These are phyloP conservation scores for Termitomyces sp. DNA, from an alignment of 768 basidiomycete genomes.

Conservation along the genomic window DNA sequence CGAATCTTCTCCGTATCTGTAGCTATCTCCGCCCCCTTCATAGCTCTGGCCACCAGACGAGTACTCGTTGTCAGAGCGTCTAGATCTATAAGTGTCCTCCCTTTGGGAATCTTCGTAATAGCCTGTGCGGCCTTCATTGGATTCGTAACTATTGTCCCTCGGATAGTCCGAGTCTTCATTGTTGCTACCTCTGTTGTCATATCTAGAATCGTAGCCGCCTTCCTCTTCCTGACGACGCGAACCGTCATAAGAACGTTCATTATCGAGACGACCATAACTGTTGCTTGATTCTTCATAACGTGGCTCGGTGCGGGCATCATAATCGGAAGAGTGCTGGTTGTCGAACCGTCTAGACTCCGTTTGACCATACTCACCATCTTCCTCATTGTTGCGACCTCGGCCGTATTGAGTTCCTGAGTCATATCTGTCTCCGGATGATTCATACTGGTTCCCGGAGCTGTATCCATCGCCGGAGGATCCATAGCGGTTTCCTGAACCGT, in stretches of 20 bases:
- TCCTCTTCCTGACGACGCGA: not conserved
- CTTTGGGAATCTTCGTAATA: not conserved
- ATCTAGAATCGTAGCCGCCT: not conserved
- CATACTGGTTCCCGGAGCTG: not conserved
- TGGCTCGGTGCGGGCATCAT: not conserved
- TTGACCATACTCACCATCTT: slow-evolving; percentile 3
- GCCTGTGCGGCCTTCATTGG: slow-evolving; percentile 7
- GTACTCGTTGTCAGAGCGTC: slow-evolving; percentile 8
- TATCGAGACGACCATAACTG: not conserved
- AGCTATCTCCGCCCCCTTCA: slow-evolving; percentile 11
- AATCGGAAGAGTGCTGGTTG: slow-evolving; percentile 2
- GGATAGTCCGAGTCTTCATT: not conserved
- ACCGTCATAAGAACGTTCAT: not conserved
- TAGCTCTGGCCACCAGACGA: slow-evolving; percentile 13
- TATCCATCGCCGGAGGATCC: not conserved
- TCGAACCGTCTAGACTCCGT: slow-evolving; percentile 3
- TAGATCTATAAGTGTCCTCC: slow-evolving; percentile 1
- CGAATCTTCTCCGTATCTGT: slow-evolving; percentile 11
- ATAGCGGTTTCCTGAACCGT: slow-evolving; percentile 5
- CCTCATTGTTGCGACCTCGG: not conserved
- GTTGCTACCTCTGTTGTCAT: not conserved
- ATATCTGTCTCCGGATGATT: slow-evolving; percentile 1
- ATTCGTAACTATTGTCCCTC: slow-evolving; percentile 2
- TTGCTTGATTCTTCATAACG: slow-evolving; percentile 1
- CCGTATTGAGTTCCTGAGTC: not conserved